Evolutionary conservation across 495 filamentous ascomycete species (phyloP).

Genomic region (Podospora bellae-mahoneyi): DNA sequence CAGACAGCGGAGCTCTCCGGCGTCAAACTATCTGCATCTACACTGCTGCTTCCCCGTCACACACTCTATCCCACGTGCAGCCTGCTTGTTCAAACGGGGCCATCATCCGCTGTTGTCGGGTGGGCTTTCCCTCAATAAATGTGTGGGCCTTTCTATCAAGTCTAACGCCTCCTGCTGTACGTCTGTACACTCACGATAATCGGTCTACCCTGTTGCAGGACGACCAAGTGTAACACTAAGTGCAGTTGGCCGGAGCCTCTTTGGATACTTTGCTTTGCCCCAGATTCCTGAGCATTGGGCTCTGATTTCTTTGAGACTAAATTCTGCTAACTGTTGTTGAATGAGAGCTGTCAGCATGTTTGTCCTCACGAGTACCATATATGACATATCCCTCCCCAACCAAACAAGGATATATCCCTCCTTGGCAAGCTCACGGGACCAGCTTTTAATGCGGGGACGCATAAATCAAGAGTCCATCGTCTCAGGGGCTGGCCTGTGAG

Average conservation of each 20-base stretch:
- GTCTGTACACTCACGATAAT: not conserved
- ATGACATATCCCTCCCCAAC: not conserved
- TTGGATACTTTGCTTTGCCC: not conserved
- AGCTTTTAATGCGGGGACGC: not conserved
- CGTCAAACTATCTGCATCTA: not conserved
- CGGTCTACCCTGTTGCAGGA: not conserved
- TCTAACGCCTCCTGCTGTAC: constrained; percentile 5
- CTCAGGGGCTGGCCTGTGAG: not conserved
- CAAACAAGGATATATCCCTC: not conserved
- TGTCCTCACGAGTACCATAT: not conserved
- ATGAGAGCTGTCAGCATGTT: not conserved
- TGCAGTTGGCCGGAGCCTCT: not conserved
- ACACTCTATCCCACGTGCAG: not conserved
- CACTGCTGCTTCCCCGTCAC: not conserved
- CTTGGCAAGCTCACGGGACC: not conserved
- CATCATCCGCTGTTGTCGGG: not conserved
- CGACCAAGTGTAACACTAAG: not conserved
- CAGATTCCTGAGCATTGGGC: not conserved
- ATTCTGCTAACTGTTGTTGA: not conserved
- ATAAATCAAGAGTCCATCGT: not conserved
- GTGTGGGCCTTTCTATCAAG: constrained; percentile 6
- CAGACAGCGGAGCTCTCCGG: constrained; percentile 1
- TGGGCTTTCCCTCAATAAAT: not conserved
- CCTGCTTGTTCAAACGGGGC: not conserved
- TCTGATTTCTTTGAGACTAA: not conserved